Evolutionary conservation across 305 asterid species (phyloP), one percentile per base, ranked within the genome.

Genomic region (Withania somnifera): DNA sequence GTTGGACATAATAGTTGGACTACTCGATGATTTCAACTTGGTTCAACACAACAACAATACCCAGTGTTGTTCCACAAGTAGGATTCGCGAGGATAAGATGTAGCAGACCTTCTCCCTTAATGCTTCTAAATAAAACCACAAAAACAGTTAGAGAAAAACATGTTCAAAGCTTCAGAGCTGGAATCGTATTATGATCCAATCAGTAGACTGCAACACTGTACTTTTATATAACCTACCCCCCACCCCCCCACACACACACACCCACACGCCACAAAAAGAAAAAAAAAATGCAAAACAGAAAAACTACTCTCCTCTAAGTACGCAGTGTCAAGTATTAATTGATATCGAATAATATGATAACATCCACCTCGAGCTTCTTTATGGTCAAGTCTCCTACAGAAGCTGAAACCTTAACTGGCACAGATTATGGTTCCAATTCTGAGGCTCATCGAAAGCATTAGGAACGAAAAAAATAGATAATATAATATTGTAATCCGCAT

Each of bases 371-470:
- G 42, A 75, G 28, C 42, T 75, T 50, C 7, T 13, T 45, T 47
- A 36, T 75, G 24, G 28, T 28, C 15, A 52, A 17, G 79, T 51
- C 2, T 75, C 11, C 30, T 75, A 0, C 26, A 26, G 28, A n/a
- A 51, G 13, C 7, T 36, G 51, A 34, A 63, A 81, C 64, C 66
- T 86, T 80, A 92, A 82, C 86, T 86, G 76, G 95, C 91, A 82
- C 87, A 86, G 28, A 94, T 58, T 32, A 42, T 85, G 85, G 87
- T 85, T 83, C 95, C 93, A n/a, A 93, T 34, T 76, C 92, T 93
- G 86, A 86, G 83, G 93, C 96, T 90, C 83, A 90, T 40, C 69
- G 93, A 90, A 80, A 94, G 91, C 81, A 94, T 22, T 14, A 92
- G 83, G 81, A 92, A 90, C 91, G 89, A 95, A 11, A 91, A 81